Conservation (phyloP, 148 eudicot species). For the Simmondsia chinensis region DNA sequence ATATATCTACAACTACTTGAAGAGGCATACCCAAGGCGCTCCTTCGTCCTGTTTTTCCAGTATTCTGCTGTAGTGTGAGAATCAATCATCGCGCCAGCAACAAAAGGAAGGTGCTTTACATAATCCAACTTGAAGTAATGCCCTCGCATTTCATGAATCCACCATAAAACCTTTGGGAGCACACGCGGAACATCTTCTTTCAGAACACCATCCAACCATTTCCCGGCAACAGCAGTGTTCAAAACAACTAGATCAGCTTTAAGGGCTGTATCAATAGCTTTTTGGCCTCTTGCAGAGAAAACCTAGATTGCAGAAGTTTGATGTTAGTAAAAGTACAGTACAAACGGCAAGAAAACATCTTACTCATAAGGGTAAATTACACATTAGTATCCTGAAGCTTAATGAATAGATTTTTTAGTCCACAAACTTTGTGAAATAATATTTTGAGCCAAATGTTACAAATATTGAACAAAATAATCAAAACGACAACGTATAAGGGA, state of each 20-base stretch:
- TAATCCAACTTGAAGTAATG: slow-evolving; percentile 95
- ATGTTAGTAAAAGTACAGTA: neutral
- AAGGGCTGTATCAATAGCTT: slow-evolving; percentile 84
- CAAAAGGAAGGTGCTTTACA: slow-evolving; percentile 89
- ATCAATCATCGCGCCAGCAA: slow-evolving; percentile 98
- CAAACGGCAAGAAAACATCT: no score
- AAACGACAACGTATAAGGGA: no score
- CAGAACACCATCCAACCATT: slow-evolving; percentile 92
- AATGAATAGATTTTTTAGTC: no score
- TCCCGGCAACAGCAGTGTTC: slow-evolving; percentile 98
- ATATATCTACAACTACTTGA: neutral
- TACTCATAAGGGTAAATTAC: no score
- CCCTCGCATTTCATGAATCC: slow-evolving; percentile 99
- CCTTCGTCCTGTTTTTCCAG: slow-evolving; percentile 92
- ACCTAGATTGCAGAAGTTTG: slow-evolving; percentile 32
- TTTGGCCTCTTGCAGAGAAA: slow-evolving; percentile 67
- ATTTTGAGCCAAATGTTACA: no score
- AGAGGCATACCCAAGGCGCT: slow-evolving; percentile 74
- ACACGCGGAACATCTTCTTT: slow-evolving; percentile 79
- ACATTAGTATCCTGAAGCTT: no score
- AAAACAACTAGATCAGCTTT: slow-evolving; percentile 88
- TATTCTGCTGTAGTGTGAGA: slow-evolving; percentile 89
- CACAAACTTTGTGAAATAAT: no score
- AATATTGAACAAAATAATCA: no score
- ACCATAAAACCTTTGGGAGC: slow-evolving; percentile 96